Evolutionary conservation across 2,329 filamentous ascomycete species (phyloP).

Genomic region (Pyrenochaeta sp.): DNA sequence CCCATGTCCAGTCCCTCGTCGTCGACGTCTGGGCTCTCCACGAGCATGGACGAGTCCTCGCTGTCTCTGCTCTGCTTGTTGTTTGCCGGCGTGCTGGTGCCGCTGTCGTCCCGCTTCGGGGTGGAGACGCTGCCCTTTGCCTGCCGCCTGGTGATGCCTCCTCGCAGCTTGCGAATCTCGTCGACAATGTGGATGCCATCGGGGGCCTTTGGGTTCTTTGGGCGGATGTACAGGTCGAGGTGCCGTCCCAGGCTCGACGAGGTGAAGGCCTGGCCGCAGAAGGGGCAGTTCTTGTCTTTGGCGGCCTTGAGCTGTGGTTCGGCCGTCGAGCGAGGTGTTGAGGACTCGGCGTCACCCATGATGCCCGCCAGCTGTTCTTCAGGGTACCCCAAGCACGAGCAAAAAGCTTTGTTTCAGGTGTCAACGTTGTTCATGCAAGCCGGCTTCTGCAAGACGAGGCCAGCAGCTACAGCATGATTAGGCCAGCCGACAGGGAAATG

Average conservation of each 20-base stretch:
- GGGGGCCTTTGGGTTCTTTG: slow-evolving; percentile 86
- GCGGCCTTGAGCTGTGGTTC: slow-evolving; percentile 56
- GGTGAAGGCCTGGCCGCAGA: slow-evolving; percentile 88
- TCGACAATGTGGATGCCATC: slow-evolving; percentile 92
- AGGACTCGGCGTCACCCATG: slow-evolving; percentile 49
- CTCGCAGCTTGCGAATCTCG: slow-evolving; percentile 83
- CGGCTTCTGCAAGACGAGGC: slow-evolving; percentile 6
- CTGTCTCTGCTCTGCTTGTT: slow-evolving; percentile 32
- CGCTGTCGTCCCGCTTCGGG: slow-evolving; percentile 59
- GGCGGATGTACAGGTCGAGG: slow-evolving; percentile 91
- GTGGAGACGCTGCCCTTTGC: slow-evolving; percentile 68
- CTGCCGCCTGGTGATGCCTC: slow-evolving; percentile 86
- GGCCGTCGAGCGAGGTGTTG: slow-evolving; percentile 44
- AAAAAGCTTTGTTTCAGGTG: slow-evolving; percentile 17
- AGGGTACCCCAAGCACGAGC: slow-evolving; percentile 27
- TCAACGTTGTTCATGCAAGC: slow-evolving; percentile 25
- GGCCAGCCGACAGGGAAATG: slow-evolving; percentile 18
- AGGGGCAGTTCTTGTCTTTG: slow-evolving; percentile 90
- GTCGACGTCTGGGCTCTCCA: slow-evolving; percentile 31
- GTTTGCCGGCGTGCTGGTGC: slow-evolving; percentile 36
- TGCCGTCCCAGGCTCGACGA: slow-evolving; percentile 87
- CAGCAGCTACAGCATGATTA: slow-evolving; percentile 32
- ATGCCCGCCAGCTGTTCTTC: slow-evolving; percentile 13
- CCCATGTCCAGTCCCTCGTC: slow-evolving; percentile 39
- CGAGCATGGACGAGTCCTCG: slow-evolving; percentile 38